Evolutionary conservation across 345 rosid genomes (phyloP), one percentile per base, ranked within the genome.

Genomic region (Ceriops decandra): DNA sequence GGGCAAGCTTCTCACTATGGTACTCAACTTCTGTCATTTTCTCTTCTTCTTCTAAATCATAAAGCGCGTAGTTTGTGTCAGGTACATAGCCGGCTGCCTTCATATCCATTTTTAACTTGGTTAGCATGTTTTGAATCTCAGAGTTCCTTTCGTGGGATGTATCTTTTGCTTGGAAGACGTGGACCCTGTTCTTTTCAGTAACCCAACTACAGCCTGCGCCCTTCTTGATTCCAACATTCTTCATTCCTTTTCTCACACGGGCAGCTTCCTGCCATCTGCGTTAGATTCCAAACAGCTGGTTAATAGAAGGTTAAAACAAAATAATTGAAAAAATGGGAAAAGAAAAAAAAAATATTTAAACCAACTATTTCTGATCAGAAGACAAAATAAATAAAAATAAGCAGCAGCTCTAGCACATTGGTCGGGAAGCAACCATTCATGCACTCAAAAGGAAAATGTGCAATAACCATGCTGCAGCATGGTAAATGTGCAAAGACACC

Each of bases 171-270:
- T 84, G 98, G 80, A 93, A 93, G 57, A 77, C 64, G 60, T 90
- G 96, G 69, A 90, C 77, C 71, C 66, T 77, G 69, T 87, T 83
- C 84, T 89, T 85, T 11, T 79, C 86, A 2, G 87, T 72, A 65
- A 93, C 81, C 98, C 97, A 90, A 75, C 97, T 93, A 79, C 77
- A 89, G 30, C 98, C 97, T 6, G 84, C 74, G 58, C 86, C 90
- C 77, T 93, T 93, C 79, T 82, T 92, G 35, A 92, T 82, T 57
- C 97, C 91, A 33, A 86, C 78, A 47, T 79, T 79, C 62, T 81
- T 84, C 93, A 90, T 87, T 49, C 84, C 93, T 67, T 78, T 82
- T 69, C 97, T 82, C 73, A 86, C 88, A 4, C 72, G 71, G 72
- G 81, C 75, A 0, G 97, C 93, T 74, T 93, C 97, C 49, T 81